phyloP scores from a whole-genome alignment of 2,329 filamentous ascomycete species.

The Fusarium poae region DNA sequence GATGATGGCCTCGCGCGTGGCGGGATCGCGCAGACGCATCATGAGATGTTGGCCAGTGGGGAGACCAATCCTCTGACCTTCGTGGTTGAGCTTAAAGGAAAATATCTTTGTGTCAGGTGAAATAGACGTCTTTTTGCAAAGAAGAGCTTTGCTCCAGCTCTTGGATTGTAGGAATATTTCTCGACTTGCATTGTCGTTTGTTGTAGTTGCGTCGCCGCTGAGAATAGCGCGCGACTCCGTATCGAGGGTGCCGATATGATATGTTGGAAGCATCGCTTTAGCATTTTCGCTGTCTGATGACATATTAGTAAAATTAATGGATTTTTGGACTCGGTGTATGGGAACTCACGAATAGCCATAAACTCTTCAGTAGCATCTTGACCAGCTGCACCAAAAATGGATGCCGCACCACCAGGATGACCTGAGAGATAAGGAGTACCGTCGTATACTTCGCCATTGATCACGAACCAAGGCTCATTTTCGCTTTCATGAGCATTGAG shows the following conservation, averaged over 20 bases:
- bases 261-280: conserved; percentile 87
- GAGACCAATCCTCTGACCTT: conserved; percentile 77
- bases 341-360: conserved; percentile 83
- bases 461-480: conserved; percentile 84
- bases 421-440: conserved; percentile 83
- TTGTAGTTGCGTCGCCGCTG: conserved; percentile 53
- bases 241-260: conserved; percentile 86
- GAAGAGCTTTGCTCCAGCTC: conserved; percentile 78
- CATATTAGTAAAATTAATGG: conserved; percentile 42
- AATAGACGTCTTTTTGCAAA: conserved; percentile 75
- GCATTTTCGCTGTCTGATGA: conserved; percentile 86
- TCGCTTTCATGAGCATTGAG: conserved; percentile 75
- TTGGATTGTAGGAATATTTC: conserved; percentile 78
- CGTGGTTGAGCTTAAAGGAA: conserved; percentile 81
- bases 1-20: conserved; percentile 78
- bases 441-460: conserved; percentile 90
- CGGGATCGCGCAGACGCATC: conserved; percentile 81
- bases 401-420: conserved; percentile 88
- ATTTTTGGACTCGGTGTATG: background rate
- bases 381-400: conserved; percentile 85
- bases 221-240: conserved; percentile 68
- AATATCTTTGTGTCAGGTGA: conserved; percentile 87
- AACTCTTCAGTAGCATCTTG: conserved; percentile 90
- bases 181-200: conserved; percentile 60
- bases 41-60: conserved; percentile 90